phyloP scores from a whole-genome alignment of 31 red algal genomes.

The Bonnemaisonia californica region DNA sequence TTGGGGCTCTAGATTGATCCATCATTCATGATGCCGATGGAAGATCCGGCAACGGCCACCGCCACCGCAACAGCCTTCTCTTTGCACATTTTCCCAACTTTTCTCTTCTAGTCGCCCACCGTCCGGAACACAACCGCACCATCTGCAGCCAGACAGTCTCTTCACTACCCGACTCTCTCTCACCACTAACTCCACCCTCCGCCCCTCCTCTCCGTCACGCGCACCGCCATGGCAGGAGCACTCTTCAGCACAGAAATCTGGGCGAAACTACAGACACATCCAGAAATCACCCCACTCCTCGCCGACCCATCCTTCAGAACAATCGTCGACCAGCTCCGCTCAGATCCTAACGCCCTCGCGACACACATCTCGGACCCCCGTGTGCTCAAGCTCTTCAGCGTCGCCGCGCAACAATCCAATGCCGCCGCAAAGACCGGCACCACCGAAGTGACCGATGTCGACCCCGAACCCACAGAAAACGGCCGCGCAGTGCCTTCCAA shows the following conservation, averaged over 20 bases:
- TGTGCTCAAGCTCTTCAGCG: constrained; percentile 79
- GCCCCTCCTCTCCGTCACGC: too few relatives aligned
- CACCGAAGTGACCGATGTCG: neutral
- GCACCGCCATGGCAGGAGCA: constrained; percentile 9
- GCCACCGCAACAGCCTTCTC: too few relatives aligned
- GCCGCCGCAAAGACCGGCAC: neutral
- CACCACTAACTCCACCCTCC: too few relatives aligned
- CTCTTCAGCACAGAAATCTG: constrained; percentile 82
- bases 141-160: too few relatives aligned
- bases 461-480: constrained; percentile 52
- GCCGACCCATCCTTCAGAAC: constrained; percentile 67
- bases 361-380: constrained; percentile 79
- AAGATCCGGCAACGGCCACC: too few relatives aligned
- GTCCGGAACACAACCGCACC: too few relatives aligned
- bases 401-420: constrained; percentile 38
- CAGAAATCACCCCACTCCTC: constrained; percentile 53
- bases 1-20: too few relatives aligned
- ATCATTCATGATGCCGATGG: too few relatives aligned
- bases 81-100: too few relatives aligned
- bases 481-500: neutral
- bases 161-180: too few relatives aligned
- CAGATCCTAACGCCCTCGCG: constrained; percentile 66
- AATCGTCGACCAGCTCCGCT: constrained; percentile 57
- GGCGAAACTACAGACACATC: constrained; percentile 64
- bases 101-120: too few relatives aligned